Evolutionary conservation across 2,329 filamentous ascomycete genomes (phyloP).

Genomic region (Fusarium drepaniforme): DNA sequence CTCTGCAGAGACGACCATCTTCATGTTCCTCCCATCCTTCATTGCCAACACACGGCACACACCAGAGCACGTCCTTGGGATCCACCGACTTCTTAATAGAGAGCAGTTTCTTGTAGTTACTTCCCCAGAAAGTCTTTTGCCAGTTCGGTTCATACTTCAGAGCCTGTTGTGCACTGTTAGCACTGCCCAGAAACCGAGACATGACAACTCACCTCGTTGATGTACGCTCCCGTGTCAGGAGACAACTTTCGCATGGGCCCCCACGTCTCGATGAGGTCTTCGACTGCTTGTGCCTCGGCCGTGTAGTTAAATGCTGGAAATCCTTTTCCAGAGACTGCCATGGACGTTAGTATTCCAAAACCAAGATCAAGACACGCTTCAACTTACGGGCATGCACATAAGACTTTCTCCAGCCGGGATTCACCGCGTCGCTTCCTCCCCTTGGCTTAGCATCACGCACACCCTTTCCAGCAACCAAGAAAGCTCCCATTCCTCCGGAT

Average conservation of each 20-base stretch:
- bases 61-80: conserved; percentile 62
- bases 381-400: conserved; percentile 57
- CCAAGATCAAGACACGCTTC: conserved; percentile 33
- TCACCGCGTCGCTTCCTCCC: conserved; percentile 60
- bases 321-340: conserved; percentile 40
- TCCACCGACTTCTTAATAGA: conserved; percentile 61
- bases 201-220: conserved; percentile 56
- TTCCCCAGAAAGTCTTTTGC: conserved; percentile 57
- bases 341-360: neutral
- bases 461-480: conserved; percentile 59
- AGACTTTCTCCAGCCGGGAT: conserved; percentile 64
- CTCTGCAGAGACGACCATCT: conserved; percentile 42
- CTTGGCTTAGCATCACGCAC: conserved; percentile 57
- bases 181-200: rapidly evolving
- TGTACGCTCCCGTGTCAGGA: conserved; percentile 56
- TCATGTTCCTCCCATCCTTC: conserved; percentile 52
- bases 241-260: conserved; percentile 54
- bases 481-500: conserved; percentile 46
- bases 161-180: conserved; percentile 39
- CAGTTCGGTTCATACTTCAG: conserved; percentile 52
- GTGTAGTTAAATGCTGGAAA: conserved; percentile 51
- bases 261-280: conserved; percentile 42
- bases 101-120: conserved; percentile 59
- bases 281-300: conserved; percentile 42
- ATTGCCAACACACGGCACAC: conserved; percentile 60